These are phyloP conservation scores for Aspergillus costaricaensis DNA, from an alignment of 2,329 filamentous ascomycete genomes.

Conservation along the genomic window DNA sequence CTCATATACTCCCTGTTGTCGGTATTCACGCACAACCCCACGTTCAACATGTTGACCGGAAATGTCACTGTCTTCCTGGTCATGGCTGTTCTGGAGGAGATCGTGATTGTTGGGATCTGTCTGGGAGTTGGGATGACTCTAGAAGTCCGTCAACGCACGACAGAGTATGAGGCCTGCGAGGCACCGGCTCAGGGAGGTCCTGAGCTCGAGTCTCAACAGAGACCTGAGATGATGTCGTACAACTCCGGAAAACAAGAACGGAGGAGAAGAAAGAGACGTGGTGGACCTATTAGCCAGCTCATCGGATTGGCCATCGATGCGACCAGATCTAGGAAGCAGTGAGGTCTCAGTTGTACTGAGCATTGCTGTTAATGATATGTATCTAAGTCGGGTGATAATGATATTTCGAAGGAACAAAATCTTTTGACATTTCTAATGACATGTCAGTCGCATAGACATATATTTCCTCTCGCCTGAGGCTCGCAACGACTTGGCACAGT, in stretches of 20 bases:
- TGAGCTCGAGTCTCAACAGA: neutral
- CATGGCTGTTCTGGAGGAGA: slow-evolving; percentile 55
- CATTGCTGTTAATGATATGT: neutral
- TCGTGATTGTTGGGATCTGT: slow-evolving; percentile 48
- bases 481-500: too few species aligned
- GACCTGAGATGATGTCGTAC: neutral
- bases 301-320: neutral
- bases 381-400: too few species aligned
- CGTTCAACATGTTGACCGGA: slow-evolving; percentile 49
- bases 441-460: too few species aligned
- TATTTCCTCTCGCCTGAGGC: too few species aligned
- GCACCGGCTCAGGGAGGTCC: neutral
- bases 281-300: slow-evolving; percentile 2
- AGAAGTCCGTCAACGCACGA: neutral
- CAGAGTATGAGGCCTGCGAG: neutral
- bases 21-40: slow-evolving; percentile 43
- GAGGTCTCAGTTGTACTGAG: neutral
- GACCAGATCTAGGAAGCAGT: neutral
- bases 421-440: too few species aligned
- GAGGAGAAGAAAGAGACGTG: slow-evolving; percentile 13
- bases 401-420: too few species aligned
- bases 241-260: neutral
- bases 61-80: slow-evolving; percentile 46
- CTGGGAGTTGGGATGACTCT: slow-evolving; percentile 35
- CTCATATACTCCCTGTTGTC: slow-evolving; percentile 51